A percentile compares a stretch with the other conserved stretches of the same genome.
Conservation (phyloP, 2,329 filamentous ascomycete species). For the Neurospora sp. region DNA sequence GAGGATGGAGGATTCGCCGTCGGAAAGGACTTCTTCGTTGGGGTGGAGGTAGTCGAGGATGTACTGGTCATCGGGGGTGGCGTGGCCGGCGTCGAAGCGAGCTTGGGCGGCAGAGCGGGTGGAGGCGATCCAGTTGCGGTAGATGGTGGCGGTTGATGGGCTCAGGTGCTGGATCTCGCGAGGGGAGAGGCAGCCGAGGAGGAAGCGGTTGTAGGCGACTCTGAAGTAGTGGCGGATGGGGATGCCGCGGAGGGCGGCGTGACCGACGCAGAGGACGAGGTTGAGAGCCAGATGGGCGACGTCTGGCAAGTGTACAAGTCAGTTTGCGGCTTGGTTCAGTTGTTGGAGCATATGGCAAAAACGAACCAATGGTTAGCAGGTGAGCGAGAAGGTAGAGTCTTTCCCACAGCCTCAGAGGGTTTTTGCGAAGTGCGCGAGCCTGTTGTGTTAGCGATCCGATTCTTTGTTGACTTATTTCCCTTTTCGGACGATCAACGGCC, state of each 20-base stretch:
- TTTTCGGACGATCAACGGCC: neutral
- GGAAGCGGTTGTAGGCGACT: slow-evolving; percentile 12
- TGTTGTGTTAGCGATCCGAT: neutral
- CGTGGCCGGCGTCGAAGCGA: neutral
- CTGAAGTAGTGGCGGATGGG: slow-evolving; percentile 9
- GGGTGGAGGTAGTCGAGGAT: slow-evolving; percentile 4
- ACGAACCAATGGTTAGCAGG: slow-evolving; percentile 6
- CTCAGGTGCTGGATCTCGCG: slow-evolving; percentile 12
- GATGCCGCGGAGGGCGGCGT: slow-evolving; percentile 11
- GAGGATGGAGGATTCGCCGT: slow-evolving; percentile 15
- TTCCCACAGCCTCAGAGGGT: neutral
- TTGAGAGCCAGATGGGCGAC: slow-evolving; percentile 16
- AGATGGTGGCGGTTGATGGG: slow-evolving; percentile 6
- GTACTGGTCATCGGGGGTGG: neutral
- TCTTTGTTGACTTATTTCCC: neutral
- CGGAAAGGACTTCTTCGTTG: slow-evolving; percentile 14
- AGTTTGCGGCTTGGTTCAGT: neutral
- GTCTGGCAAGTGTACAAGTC: slow-evolving; percentile 5
- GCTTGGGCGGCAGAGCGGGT: neutral
- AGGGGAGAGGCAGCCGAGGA: slow-evolving; percentile 7
- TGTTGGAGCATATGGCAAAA: neutral
- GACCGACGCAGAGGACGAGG: slow-evolving; percentile 9
- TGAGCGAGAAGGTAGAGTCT: slow-evolving; percentile 8
- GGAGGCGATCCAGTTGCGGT: slow-evolving; percentile 11
- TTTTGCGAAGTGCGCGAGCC: neutral